phyloP scores from a whole-genome alignment of 371 early-diverging fungal species.

The Mucor sp. region DNA sequence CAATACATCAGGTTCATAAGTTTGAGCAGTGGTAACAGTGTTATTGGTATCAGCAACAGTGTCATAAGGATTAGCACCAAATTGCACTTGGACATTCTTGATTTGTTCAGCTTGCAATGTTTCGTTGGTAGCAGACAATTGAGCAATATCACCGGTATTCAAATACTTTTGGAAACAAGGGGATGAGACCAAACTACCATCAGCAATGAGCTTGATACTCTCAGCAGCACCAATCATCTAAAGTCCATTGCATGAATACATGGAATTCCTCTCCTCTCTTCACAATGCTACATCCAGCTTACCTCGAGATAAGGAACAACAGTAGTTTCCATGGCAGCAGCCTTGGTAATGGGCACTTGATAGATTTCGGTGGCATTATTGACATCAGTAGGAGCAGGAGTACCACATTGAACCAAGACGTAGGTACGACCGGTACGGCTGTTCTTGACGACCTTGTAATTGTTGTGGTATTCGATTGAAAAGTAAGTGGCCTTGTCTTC shows the following conservation, averaged over 20 bases:
- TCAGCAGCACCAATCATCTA: conserved; percentile 69
- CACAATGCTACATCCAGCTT: conserved; percentile 1
- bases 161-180: conserved; percentile 67
- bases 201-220: conserved; percentile 54
- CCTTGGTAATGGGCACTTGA: conserved; percentile 58
- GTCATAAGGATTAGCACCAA: conserved; percentile 32
- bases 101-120: conserved; percentile 48
- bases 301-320: conserved; percentile 68
- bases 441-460: conserved; percentile 64
- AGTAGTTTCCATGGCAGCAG: conserved; percentile 65
- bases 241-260: background rate
- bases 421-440: conserved; percentile 47
- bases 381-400: conserved; percentile 53
- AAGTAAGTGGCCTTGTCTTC: conserved; percentile 59
- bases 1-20: conserved; percentile 52
- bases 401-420: conserved; percentile 74
- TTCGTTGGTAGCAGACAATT: conserved; percentile 39
- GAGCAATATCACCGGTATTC: conserved; percentile 25
- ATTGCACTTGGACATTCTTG: conserved; percentile 43
- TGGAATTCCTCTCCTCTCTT: background rate
- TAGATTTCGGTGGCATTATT: conserved; percentile 56
- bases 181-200: conserved; percentile 61
- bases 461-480: conserved; percentile 63
- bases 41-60: conserved; percentile 18
- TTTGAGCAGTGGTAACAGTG: conserved; percentile 32